These are phyloP conservation scores for Colletotrichum somersetense DNA, from an alignment of 2,329 filamentous ascomycete species.

Conservation along the genomic window DNA sequence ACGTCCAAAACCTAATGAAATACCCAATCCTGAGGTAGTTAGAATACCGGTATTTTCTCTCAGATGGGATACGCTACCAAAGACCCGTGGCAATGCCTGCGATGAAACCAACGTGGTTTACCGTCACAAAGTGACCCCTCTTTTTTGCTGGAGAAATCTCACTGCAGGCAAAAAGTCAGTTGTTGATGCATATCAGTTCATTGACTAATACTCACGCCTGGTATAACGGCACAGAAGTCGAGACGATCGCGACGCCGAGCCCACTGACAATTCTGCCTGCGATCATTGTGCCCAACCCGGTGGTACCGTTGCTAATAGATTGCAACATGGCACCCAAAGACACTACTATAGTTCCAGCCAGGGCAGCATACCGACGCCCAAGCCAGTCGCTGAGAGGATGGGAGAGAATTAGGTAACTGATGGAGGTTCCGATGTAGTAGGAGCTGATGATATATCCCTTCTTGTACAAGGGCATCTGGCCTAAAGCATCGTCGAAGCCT, in stretches of 20 bases:
- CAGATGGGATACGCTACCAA: slow-evolving; percentile 55
- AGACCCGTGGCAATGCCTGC: slow-evolving; percentile 66
- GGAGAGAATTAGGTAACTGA: slow-evolving; percentile 67
- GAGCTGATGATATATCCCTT: slow-evolving; percentile 67
- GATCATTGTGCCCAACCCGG: slow-evolving; percentile 62
- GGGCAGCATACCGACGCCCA: slow-evolving; percentile 64
- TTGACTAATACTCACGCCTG: slow-evolving; percentile 58
- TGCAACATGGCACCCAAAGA: slow-evolving; percentile 64
- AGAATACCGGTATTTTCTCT: neutral
- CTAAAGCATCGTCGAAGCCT: slow-evolving; percentile 61
- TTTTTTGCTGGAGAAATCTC: slow-evolving; percentile 67
- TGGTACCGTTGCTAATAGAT: slow-evolving; percentile 55
- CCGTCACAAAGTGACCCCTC: slow-evolving; percentile 67
- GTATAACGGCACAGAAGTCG: slow-evolving; percentile 69
- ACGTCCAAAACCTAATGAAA: slow-evolving; percentile 66
- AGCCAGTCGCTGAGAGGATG: slow-evolving; percentile 64
- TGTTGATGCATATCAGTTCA: neutral
- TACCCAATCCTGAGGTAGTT: slow-evolving; percentile 64
- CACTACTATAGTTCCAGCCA: slow-evolving; percentile 60
- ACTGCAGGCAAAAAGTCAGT: slow-evolving; percentile 48
- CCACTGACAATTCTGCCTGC: slow-evolving; percentile 65
- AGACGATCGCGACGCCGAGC: slow-evolving; percentile 66
- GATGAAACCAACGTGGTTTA: slow-evolving; percentile 71
- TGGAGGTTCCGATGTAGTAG: slow-evolving; percentile 69
- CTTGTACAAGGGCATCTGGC: slow-evolving; percentile 55